Evolutionary conservation across 73 alveolate genomes (phyloP).

Genomic region (Tetrahymena thermophila): DNA sequence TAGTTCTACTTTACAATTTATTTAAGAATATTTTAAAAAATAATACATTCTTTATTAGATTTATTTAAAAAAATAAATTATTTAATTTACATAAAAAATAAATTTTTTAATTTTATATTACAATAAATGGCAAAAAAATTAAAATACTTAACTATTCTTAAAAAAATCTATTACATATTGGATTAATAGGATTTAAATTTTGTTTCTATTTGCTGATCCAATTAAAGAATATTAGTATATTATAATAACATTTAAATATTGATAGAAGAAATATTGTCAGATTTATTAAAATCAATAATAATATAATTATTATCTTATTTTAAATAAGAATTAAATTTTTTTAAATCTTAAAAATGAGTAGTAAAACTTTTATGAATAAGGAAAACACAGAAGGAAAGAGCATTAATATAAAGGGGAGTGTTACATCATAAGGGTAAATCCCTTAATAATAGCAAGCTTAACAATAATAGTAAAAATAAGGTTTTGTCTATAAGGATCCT

Average conservation of each 20-base stretch:
- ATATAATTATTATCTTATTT: background rate
- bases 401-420: background rate
- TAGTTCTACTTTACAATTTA: no score
- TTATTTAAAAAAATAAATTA: no score
- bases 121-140: no score
- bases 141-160: no score
- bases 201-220: background rate
- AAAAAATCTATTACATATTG: background rate
- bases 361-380: background rate
- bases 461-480: background rate
- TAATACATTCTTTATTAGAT: no score
- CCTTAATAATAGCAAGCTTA: background rate
- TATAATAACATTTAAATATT: background rate
- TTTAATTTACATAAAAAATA: no score
- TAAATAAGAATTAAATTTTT: background rate
- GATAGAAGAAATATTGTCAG: background rate
- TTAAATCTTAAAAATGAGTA: background rate
- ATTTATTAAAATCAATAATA: background rate
- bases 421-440: background rate
- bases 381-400: background rate
- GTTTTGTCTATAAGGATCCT: background rate
- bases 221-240: background rate
- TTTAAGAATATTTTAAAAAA: no score
- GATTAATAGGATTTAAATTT: no score
- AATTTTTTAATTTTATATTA: no score